Conservation (phyloP, 2,329 filamentous ascomycete species). For the Ceratocystis alfenasii region DNA sequence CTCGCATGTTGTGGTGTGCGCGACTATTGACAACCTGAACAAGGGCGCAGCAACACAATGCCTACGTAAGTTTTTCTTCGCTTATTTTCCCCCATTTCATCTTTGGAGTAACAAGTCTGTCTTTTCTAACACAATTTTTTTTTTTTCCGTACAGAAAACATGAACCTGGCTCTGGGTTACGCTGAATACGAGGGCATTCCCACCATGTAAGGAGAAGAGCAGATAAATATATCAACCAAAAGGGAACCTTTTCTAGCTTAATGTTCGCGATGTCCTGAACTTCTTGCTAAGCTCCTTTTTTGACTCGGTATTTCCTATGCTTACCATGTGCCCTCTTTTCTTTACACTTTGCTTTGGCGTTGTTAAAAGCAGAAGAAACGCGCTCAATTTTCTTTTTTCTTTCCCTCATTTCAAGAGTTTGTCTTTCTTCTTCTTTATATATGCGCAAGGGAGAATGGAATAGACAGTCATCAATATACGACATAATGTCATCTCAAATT, state of each 20-base stretch:
- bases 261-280: not conserved
- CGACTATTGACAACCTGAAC: constrained; percentile 83
- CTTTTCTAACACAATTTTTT: not conserved
- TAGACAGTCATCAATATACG: not conserved
- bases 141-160: constrained; percentile 52
- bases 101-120: constrained; percentile 17
- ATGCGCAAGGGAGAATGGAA: not conserved
- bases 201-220: constrained; percentile 29
- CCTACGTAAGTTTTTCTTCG: constrained; percentile 52
- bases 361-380: not conserved
- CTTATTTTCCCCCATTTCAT: not conserved
- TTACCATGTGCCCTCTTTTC: not conserved
- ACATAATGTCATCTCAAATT: not conserved
- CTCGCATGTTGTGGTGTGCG: constrained; percentile 86
- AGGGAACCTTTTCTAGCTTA: not conserved
- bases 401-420: not conserved
- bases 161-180: constrained; percentile 85
- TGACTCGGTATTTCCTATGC: not conserved
- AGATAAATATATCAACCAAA: not conserved
- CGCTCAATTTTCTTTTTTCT: not conserved
- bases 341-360: not conserved
- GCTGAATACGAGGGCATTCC: constrained; percentile 83
- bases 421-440: not conserved
- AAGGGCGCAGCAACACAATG: constrained; percentile 92
- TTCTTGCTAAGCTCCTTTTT: not conserved